These are phyloP conservation scores for Acanthamoeba lenticulata DNA, from an alignment of 208 protist genomes.

Conservation along the genomic window DNA sequence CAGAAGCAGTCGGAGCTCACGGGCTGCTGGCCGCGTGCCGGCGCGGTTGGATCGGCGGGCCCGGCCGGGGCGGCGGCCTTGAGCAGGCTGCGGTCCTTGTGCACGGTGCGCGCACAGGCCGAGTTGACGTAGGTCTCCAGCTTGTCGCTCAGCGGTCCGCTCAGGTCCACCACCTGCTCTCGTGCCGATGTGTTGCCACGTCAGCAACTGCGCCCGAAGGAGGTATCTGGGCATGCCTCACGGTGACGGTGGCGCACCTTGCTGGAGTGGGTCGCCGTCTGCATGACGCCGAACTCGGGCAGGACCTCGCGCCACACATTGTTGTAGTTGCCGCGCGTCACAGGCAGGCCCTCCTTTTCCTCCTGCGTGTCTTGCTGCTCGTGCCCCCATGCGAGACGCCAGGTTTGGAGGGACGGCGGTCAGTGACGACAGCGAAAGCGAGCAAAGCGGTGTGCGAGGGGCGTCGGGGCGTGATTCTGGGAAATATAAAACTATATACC, in stretches of 20 bases:
- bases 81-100: conserved; percentile 2
- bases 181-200: no score
- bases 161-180: conserved; percentile 11
- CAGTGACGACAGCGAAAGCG: neutral
- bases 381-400: neutral
- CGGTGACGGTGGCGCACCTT: conserved; percentile 27
- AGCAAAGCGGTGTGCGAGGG: no score
- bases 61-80: neutral
- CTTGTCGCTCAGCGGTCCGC: conserved; percentile 22
- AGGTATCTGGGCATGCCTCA: no score
- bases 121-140: conserved; percentile 58
- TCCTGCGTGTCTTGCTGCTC: neutral
- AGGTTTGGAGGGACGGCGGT: neutral
- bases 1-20: conserved; percentile 53
- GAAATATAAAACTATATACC: neutral
- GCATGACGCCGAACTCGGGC: conserved; percentile 51
- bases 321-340: neutral
- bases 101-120: conserved; percentile 17
- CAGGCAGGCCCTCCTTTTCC: neutral
- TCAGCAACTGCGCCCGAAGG: no score
- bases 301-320: conserved; percentile 4
- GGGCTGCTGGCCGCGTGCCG: neutral
- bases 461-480: no score
- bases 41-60: neutral
- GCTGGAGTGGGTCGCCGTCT: neutral